A percentile compares a stretch with the other conserved stretches of the same genome.
These are phyloP conservation scores for Chlorella sp. DNA, from an alignment of 139 green algal genomes.

Conservation along the genomic window DNA sequence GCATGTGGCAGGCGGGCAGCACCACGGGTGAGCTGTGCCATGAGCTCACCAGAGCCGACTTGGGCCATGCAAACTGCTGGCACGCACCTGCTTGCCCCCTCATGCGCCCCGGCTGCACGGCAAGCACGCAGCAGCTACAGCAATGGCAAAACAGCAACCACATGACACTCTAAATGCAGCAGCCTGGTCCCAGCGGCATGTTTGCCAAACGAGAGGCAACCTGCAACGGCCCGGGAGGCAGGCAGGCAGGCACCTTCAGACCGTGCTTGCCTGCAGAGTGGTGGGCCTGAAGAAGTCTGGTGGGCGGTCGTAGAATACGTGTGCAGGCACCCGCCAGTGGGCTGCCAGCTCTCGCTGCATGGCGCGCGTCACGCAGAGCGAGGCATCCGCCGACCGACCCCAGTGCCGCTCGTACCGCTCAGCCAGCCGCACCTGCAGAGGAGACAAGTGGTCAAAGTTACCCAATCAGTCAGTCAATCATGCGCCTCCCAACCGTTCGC, in stretches of 20 bases:
- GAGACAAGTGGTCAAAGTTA: neutral
- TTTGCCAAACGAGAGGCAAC: no score
- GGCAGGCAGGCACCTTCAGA: no score
- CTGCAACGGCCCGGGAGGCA: no score
- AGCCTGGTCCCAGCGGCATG: no score
- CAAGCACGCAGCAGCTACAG: neutral
- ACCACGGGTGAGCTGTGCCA: neutral
- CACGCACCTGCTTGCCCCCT: no score
- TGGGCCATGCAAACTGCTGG: neutral
- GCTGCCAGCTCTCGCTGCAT: conserved; percentile 82
- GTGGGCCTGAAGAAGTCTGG: conserved; percentile 76
- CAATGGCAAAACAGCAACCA: neutral
- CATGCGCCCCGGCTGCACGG: neutral
- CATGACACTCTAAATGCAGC: neutral
- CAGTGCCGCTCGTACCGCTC: conserved; percentile 71
- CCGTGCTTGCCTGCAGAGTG: conserved; percentile 14
- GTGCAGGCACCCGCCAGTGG: conserved; percentile 75
- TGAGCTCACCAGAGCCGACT: neutral
- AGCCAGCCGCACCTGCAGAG: conserved; percentile 62
- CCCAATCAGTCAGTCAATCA: no score
- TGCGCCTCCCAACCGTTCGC: no score
- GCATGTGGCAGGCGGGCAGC: no score
- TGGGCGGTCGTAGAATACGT: conserved; percentile 92
- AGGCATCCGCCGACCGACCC: conserved; percentile 49
- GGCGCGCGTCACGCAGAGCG: conserved; percentile 90